These are phyloP conservation scores for Geotrichum restrictum DNA, from an alignment of 1,139 yeast species.

Conservation along the genomic window DNA sequence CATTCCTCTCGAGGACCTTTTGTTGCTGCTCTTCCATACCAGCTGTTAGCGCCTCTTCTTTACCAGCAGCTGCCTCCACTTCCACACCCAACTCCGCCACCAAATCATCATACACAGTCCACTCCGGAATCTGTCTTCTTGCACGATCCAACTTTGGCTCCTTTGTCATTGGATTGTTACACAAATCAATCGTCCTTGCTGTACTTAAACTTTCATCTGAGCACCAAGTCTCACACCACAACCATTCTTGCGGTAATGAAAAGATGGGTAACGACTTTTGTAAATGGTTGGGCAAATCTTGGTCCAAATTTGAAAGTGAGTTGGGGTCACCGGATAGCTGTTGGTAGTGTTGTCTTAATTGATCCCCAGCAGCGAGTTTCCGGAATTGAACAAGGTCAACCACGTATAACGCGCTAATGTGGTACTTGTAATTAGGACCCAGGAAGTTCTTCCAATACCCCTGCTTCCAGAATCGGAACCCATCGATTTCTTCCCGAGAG, in stretches of 20 bases:
- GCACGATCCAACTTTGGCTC: constrained; percentile 76
- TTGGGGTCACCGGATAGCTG: constrained; percentile 70
- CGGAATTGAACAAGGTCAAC: constrained; percentile 71
- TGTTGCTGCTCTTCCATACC: constrained; percentile 22
- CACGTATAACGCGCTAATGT: constrained; percentile 79
- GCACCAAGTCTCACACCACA: constrained; percentile 96
- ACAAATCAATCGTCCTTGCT: constrained; percentile 78
- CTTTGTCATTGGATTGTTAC: constrained; percentile 76
- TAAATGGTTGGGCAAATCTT: constrained; percentile 83
- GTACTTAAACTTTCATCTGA: constrained; percentile 53
- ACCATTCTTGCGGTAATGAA: constrained; percentile 77
- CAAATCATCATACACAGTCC: constrained; percentile 61
- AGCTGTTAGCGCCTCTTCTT: no score
- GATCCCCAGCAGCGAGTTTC: constrained; percentile 67
- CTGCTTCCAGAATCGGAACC: constrained; percentile 84
- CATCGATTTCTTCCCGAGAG: constrained; percentile 74
- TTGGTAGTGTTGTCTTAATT: constrained; percentile 81
- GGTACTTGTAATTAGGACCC: constrained; percentile 56
- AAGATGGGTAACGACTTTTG: constrained; percentile 64
- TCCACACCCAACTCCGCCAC: constrained; percentile 38
- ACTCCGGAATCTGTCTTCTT: constrained; percentile 69
- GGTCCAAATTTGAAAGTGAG: constrained; percentile 81
- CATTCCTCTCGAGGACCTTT: constrained; percentile 12
- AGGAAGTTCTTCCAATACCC: constrained; percentile 82
- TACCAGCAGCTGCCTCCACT: constrained; percentile 16